A percentile compares a stretch with the other conserved stretches of the same genome.
Conservation (phyloP, 148 eudicot species). For the Rhododendron williamsianum region DNA sequence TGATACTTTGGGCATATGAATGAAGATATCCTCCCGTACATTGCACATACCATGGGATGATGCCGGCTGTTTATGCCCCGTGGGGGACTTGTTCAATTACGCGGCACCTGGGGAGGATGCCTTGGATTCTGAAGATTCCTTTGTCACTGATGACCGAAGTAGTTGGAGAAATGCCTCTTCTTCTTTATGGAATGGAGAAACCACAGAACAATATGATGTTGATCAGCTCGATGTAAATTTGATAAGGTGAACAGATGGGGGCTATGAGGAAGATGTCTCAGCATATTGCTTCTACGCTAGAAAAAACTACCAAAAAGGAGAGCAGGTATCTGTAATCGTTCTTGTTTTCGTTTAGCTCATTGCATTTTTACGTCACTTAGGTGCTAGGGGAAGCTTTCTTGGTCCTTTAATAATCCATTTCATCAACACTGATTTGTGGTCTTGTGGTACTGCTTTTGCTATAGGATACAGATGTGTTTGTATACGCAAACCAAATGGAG, state of each 20-base stretch:
- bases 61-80: slow-evolving; percentile 96
- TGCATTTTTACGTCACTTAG: not conserved
- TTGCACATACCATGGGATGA: slow-evolving; percentile 91
- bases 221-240: slow-evolving; percentile 26
- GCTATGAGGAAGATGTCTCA: slow-evolving; percentile 57
- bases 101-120: slow-evolving; percentile 80
- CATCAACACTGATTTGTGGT: not conserved
- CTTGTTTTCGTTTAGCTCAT: not conserved
- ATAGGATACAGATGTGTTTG: not conserved
- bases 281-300: slow-evolving; percentile 87
- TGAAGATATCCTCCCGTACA: slow-evolving; percentile 88
- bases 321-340: slow-evolving; percentile 53
- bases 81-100: slow-evolving; percentile 93
- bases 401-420: not conserved
- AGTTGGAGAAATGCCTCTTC: slow-evolving; percentile 18
- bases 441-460: not conserved
- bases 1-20: slow-evolving; percentile 11
- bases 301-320: slow-evolving; percentile 54
- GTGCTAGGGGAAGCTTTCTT: not conserved
- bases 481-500: not conserved
- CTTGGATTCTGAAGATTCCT: slow-evolving; percentile 13
- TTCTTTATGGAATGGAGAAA: slow-evolving; percentile 21
- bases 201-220: slow-evolving; percentile 18
- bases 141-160: slow-evolving; percentile 13
- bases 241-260: slow-evolving; percentile 74